phyloP scores from a whole-genome alignment of 2,329 filamentous ascomycete species.

The Ophiostoma sp. region DNA sequence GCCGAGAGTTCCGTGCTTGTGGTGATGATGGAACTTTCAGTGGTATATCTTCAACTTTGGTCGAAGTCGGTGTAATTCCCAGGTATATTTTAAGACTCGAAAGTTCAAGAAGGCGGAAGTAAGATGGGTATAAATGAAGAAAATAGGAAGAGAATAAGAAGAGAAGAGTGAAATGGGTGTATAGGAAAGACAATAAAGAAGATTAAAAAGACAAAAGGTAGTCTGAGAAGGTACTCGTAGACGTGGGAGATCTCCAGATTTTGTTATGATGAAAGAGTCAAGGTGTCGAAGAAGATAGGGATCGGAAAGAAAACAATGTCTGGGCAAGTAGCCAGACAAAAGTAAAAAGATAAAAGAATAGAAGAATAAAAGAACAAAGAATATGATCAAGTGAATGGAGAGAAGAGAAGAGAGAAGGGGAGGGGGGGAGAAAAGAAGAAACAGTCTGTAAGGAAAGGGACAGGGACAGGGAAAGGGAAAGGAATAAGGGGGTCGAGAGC shows the following conservation, averaged over 20 bases:
- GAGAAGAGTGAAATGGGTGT: background rate
- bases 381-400: background rate
- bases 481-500: constrained; percentile 16
- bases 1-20: no score
- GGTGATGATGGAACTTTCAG: no score
- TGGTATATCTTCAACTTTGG: no score
- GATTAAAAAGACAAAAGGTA: no score
- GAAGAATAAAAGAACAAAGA: background rate
- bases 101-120: no score
- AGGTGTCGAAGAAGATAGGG: background rate
- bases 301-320: background rate
- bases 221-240: no score
- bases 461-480: constrained; percentile 8
- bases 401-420: background rate
- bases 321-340: background rate
- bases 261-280: background rate
- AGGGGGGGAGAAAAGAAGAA: background rate
- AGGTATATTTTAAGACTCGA: no score
- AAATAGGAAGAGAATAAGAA: background rate
- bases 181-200: no score
- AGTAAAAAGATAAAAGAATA: background rate
- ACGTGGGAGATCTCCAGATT: no score
- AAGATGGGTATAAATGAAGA: no score
- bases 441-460: background rate
- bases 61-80: no score